Evolutionary conservation across 208 protist species (phyloP), one percentile per base, ranked within the genome.

Genomic region (Leishmania major): DNA sequence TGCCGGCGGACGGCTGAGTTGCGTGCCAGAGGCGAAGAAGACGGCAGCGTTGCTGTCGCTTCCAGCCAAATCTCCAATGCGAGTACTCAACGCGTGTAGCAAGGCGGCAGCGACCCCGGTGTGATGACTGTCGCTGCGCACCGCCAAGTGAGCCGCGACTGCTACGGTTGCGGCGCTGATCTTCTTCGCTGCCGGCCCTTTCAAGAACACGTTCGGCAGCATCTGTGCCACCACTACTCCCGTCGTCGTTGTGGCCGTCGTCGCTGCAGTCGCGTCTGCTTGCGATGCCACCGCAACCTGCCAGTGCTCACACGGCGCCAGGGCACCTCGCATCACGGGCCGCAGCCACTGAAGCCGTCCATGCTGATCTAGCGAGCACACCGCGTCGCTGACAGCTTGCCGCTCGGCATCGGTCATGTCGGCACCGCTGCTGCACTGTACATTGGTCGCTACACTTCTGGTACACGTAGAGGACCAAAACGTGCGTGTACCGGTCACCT

Each of bases 1-100:
- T n/a, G 81, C 51, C 6, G 89, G 89, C 59, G 85, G 88, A 10
- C 85, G 78, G 31, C 88, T 85, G 35, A 95, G 84, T 53, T 88
- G 86, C 74, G 75, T 66, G 25, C 62, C 62, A 37, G 88, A 83
- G 37, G 85, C 77, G 59, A 96, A 95, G 31, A 93, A 88, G n/a
- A 92, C 87, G 51, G 85, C 66, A 17, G 71, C 57, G 47, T 76
- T 76, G 4, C 17, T n/a, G 57, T 78, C 84, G 71, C 53, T 35
- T 1, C 59, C 78, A 22, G 64, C 51, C 15, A 89, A 15, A 60
- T 67, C 77, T 4, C 62, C 43, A 59, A 78, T 11, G 6, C 64
- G 57, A 5, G 22, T 57, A 7, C 80, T 78, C 53, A 95, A 31
- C 15, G 85, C 75, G 6, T 51, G 47, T 66, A 95, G 80, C 57